These are phyloP conservation scores for Ceratocystis albifundus DNA, from an alignment of 2,329 filamentous ascomycete species.

Conservation along the genomic window DNA sequence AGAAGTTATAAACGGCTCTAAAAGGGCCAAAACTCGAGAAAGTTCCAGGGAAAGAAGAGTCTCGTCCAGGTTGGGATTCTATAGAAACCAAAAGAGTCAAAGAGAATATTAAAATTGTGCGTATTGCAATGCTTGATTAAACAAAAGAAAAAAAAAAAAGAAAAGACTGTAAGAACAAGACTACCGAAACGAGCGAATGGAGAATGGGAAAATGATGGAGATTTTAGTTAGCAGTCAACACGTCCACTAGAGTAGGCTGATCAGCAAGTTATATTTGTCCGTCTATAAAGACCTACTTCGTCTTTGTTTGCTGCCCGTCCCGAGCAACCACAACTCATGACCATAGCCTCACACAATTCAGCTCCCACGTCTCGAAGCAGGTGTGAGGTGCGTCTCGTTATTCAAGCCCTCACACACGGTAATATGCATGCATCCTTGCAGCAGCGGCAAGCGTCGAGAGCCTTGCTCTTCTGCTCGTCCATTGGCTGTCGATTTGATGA, in stretches of 20 bases:
- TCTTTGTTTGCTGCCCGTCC: neutral
- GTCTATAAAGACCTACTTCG: neutral
- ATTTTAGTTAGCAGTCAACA: neutral
- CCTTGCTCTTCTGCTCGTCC: neutral
- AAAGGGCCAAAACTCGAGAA: neutral
- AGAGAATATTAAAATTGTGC: neutral
- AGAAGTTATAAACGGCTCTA: neutral
- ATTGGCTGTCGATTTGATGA: neutral
- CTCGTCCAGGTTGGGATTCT: neutral
- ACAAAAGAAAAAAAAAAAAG: neutral
- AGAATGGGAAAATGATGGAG: neutral
- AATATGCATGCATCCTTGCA: conserved; percentile 1
- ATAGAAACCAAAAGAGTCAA: neutral
- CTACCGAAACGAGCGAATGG: neutral
- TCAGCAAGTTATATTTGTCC: neutral
- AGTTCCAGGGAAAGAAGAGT: neutral
- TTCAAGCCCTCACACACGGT: neutral
- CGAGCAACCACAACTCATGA: neutral
- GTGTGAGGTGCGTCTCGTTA: neutral
- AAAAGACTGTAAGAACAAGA: neutral
- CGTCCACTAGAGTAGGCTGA: neutral
- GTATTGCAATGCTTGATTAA: neutral
- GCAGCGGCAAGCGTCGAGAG: neutral
- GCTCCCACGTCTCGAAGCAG: neutral
- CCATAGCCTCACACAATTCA: neutral